These are phyloP conservation scores for Dactylonectria macrodidyma DNA, from an alignment of 2,329 filamentous ascomycete species.

Conservation along the genomic window DNA sequence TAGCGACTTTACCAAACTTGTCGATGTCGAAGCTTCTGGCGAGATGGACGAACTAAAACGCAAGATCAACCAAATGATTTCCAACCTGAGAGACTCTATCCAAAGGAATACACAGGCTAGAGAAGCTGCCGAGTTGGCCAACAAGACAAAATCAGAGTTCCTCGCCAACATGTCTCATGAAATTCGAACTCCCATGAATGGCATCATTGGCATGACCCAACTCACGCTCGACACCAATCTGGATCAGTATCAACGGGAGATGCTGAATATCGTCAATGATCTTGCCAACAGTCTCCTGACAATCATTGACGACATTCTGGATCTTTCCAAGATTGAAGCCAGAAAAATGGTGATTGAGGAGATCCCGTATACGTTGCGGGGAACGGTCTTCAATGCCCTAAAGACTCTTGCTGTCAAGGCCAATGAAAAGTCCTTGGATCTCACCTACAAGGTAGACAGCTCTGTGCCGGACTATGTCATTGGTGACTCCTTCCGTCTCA, in stretches of 20 bases:
- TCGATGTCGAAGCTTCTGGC: too few species aligned
- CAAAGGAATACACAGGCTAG: too few species aligned
- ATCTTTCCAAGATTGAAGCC: conserved; percentile 89
- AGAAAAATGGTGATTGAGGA: conserved; percentile 98
- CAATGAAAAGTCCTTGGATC: conserved; percentile 93
- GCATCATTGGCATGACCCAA: conserved; percentile 98
- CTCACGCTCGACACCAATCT: conserved; percentile 95
- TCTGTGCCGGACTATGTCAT: conserved; percentile 96
- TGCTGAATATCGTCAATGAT: conserved; percentile 98
- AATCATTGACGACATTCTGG: conserved; percentile 90
- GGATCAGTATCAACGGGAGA: conserved; percentile 95
- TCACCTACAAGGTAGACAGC: conserved; percentile 94
- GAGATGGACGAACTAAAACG: too few species aligned
- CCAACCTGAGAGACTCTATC: too few species aligned
- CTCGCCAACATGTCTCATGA: conserved; percentile 93
- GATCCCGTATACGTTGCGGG: conserved; percentile 94
- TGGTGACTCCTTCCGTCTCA: conserved; percentile 94
- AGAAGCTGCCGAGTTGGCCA: too few species aligned
- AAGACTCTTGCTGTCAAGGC: conserved; percentile 98
- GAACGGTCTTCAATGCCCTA: conserved; percentile 96
- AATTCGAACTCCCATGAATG: conserved; percentile 93
- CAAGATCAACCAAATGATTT: too few species aligned
- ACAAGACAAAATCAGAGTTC: conserved; percentile 99
- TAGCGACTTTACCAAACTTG: too few species aligned
- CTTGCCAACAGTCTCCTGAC: conserved; percentile 95